Percentiles rank a stretch among this genome's conserved stretches.
phyloP scores from a whole-genome alignment of 805 yeast genomes.

The Wickerhamomyces chambardii region DNA sequence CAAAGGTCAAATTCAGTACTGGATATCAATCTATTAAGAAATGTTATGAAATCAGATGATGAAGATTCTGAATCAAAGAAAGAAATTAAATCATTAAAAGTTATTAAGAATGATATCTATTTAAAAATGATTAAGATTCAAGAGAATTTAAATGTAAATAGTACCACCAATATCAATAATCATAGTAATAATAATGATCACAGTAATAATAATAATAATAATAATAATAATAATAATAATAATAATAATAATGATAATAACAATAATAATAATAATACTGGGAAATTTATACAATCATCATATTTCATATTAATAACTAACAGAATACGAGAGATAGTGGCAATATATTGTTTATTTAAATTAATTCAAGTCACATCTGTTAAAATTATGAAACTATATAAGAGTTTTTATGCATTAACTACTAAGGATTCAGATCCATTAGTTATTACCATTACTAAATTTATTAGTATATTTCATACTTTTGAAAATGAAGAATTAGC shows the following conservation, averaged over 20 bases:
- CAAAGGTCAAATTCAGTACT: slow-evolving; percentile 15
- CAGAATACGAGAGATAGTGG: too few species aligned
- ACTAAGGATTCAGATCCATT: slow-evolving; percentile 24
- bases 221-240: too few species aligned
- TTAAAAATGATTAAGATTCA: slow-evolving; percentile 10
- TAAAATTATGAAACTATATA: slow-evolving; percentile 17
- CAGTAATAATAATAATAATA: too few species aligned
- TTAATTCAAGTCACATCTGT: slow-evolving; percentile 20
- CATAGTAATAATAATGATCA: too few species aligned
- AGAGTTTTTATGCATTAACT: slow-evolving; percentile 10
- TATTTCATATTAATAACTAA: too few species aligned
- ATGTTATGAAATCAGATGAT: not conserved
- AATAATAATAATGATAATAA: too few species aligned
- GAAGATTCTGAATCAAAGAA: slow-evolving; percentile 2
- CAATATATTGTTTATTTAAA: slow-evolving; percentile 28
- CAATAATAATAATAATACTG: too few species aligned
- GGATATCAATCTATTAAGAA: not conserved
- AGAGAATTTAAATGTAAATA: not conserved
- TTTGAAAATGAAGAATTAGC: slow-evolving; percentile 26
- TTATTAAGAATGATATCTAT: slow-evolving; percentile 15
- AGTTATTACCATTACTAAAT: slow-evolving; percentile 26
- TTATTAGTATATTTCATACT: slow-evolving; percentile 21
- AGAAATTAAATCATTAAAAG: slow-evolving; percentile 12
- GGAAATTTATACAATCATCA: too few species aligned
- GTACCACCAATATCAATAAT: too few species aligned